Base-by-base conservation (phyloP, 2,329 filamentous ascomycete genomes). In the Juglanconis sp. region DNA sequence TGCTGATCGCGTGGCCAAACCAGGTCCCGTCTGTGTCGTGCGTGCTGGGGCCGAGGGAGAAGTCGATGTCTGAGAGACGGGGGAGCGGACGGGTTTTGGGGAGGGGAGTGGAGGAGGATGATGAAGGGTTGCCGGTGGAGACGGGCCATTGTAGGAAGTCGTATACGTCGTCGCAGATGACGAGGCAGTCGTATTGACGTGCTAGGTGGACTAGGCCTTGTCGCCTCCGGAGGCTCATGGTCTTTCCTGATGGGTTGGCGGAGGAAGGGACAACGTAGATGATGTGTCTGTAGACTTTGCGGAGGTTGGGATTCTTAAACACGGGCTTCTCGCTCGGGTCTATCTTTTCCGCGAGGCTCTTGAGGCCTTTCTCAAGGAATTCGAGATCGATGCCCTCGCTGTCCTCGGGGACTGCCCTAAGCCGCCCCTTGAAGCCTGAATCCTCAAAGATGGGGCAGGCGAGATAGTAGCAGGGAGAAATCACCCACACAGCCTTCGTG, bases 111-210 rank as follows among this genome's bases (percentile, higher is more conserved):
- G 5, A 69, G 40, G 53, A 65, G 3, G 63, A 44, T 4, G 42
- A 17, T 2, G 55, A 49, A 32, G 34, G 56, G 6, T 63, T 31
- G 51, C 59, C 42, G 17, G 15, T 17, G 44, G 17, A 30, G 49
- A 75, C 69, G 2, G 85, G 82, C 91, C 92, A 97, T 71, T 93
- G 90, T 5, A 98, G 80, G 65, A 94, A 89, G 72, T 98, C 94
- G 71, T 99, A 99, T 9, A 98, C 92, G 72, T 99, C 95, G 75
- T 98, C 94, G 53, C 85, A 85, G 34, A 97, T 81, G 58, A 97
- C 75, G n/a, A 98, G 81, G 6, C 91, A 91, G 71, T 98, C 87
- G 71, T 89, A 86, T 61, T 87, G 79, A 59, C 94, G 83, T 0
- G 94, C 94, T 6, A 97, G 74, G n/a, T 79, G 77, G 31, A 98